phyloP scores from a whole-genome alignment of 2,329 filamentous ascomycete species.

The Botrytis deweyae region DNA sequence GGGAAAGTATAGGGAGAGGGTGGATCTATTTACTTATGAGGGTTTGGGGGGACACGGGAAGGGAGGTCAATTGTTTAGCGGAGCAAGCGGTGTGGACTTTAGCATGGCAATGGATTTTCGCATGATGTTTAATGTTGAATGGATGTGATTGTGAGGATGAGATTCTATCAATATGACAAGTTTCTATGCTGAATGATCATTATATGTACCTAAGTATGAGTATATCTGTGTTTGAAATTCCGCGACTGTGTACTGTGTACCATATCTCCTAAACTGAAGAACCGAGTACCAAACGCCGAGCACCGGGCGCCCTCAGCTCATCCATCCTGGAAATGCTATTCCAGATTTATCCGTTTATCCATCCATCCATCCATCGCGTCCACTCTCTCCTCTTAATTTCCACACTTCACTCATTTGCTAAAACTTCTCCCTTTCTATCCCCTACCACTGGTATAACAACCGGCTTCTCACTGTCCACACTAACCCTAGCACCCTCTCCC shows the following conservation, averaged over 20 bases:
- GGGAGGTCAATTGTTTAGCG: background rate
- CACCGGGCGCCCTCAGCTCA: background rate
- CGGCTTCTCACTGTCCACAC: background rate
- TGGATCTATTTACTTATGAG: background rate
- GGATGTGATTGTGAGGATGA: too few species aligned
- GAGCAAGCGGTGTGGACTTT: background rate
- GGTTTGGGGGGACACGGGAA: background rate
- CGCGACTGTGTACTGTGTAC: background rate
- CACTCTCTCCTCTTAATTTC: too few species aligned
- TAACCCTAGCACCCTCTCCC: background rate
- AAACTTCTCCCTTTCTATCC: background rate
- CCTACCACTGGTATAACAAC: background rate
- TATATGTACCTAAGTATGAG: background rate
- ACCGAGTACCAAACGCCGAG: too few species aligned
- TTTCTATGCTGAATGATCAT: background rate
- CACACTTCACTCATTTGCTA: background rate
- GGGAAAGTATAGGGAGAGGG: too few species aligned
- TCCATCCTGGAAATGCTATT: background rate
- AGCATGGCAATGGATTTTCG: background rate
- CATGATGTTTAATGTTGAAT: background rate
- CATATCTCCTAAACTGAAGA: background rate
- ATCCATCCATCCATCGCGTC: background rate
- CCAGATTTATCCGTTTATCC: background rate
- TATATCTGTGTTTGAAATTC: background rate
- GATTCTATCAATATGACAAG: background rate